A percentile compares a stretch with the other conserved stretches of the same genome.
Evolutionary conservation across 1,139 yeast genomes (phyloP).

Genomic region (Suhomyces ambrosiae): DNA sequence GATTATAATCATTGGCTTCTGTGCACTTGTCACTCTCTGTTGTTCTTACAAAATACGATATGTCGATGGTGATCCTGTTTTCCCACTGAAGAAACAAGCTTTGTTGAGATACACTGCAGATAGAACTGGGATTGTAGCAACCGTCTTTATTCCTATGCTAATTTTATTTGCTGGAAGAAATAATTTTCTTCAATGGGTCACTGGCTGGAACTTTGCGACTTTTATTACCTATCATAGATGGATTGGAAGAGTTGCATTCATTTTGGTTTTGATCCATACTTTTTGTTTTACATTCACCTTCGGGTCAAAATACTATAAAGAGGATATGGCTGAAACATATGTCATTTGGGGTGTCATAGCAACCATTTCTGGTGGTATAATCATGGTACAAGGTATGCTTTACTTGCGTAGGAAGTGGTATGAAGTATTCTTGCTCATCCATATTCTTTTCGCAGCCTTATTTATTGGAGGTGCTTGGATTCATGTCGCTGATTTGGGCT

Average conservation of each 20-base stretch:
- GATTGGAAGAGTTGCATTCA: constrained; percentile 36
- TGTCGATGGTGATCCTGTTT: constrained; percentile 29
- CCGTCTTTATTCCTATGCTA: constrained; percentile 35
- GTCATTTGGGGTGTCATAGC: constrained; percentile 36
- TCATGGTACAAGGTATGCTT: constrained; percentile 39
- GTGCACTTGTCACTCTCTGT: constrained; percentile 11
- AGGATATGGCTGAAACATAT: constrained; percentile 22
- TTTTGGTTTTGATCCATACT: constrained; percentile 36
- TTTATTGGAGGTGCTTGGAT: constrained; percentile 47
- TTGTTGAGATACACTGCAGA: constrained; percentile 32
- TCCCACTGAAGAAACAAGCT: constrained; percentile 19
- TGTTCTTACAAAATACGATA: constrained; percentile 24
- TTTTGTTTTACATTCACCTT: constrained; percentile 37
- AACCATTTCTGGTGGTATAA: constrained; percentile 35
- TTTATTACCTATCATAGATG: constrained; percentile 42
- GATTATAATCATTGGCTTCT: constrained; percentile 22
- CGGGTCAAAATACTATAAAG: constrained; percentile 13
- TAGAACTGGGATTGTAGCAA: constrained; percentile 37
- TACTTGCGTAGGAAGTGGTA: constrained; percentile 45
- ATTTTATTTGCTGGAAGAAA: constrained; percentile 48
- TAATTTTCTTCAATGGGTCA: constrained; percentile 45
- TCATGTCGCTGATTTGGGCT: constrained; percentile 45
- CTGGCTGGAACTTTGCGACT: constrained; percentile 40
- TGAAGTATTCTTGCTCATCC: constrained; percentile 44
- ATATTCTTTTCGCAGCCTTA: constrained; percentile 43